A percentile compares a stretch with the other conserved stretches of the same genome.
Evolutionary conservation across 225 moss, liverwort and hornwort species (phyloP).

Genomic region (Antitrichia curtipendula): DNA sequence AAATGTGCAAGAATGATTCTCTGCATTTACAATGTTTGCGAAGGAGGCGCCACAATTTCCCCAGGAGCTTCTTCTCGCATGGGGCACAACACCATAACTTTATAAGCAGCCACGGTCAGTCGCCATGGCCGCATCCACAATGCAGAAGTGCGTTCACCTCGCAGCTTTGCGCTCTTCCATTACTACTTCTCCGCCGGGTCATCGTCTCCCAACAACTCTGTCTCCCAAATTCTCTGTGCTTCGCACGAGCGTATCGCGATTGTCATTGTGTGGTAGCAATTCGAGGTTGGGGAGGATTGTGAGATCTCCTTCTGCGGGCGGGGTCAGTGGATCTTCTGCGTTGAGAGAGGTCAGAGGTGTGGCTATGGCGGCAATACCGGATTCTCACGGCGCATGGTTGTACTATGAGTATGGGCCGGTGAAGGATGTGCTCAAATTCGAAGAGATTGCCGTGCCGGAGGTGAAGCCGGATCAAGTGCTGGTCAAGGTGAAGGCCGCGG

Average conservation of each 20-base stretch:
- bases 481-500: conserved; percentile 31
- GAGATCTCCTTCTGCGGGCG: neutral
- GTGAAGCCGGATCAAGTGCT: conserved; percentile 27
- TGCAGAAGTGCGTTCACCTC: neutral
- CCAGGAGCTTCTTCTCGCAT: neutral
- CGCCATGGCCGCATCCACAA: neutral
- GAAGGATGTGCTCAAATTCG: conserved; percentile 26
- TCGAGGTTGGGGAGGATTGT: neutral
- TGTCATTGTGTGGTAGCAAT: neutral
- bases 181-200: neutral
- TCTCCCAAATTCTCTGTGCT: neutral
- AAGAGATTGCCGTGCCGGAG: conserved; percentile 26
- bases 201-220: neutral
- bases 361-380: conserved; percentile 11
- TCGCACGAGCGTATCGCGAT: neutral
- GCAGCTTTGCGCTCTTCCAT: neutral
- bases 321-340: neutral
- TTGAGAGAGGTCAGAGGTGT: neutral
- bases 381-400: conserved; percentile 27
- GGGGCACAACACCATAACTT: neutral
- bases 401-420: conserved; percentile 19
- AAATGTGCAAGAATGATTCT: neutral
- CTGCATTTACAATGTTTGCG: neutral
- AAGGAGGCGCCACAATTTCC: neutral
- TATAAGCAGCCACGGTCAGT: neutral